Evolutionary conservation across 192 early-diverging fungal genomes (phyloP).

Genomic region (Coemansia sp.): DNA sequence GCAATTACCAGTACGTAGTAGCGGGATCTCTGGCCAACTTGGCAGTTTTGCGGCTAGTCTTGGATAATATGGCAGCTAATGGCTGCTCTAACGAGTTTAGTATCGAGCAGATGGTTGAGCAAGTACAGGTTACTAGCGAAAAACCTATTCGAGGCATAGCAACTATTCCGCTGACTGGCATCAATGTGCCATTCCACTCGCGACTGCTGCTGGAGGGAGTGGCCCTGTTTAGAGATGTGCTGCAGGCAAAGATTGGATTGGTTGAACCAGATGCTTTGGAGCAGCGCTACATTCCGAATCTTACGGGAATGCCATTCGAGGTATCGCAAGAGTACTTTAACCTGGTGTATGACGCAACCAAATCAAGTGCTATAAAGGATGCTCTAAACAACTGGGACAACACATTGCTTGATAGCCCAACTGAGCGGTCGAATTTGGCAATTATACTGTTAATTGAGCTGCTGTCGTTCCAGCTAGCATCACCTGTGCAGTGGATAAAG

Average conservation of each 20-base stretch:
- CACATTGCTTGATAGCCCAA: conserved; percentile 16
- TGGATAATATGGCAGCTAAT: conserved; percentile 56
- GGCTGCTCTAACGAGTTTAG: not conserved
- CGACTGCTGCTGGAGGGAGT: conserved; percentile 80
- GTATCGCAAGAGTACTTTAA: conserved; percentile 75
- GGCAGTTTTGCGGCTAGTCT: conserved; percentile 76
- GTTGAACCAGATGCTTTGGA: conserved; percentile 62
- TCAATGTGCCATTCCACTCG: conserved; percentile 93
- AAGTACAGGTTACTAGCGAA: conserved; percentile 61
- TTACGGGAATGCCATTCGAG: conserved; percentile 87
- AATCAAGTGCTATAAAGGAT: conserved; percentile 62
- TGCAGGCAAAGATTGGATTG: conserved; percentile 70
- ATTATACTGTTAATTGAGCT: conserved; percentile 81
- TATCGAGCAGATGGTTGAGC: conserved; percentile 65
- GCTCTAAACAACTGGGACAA: conserved; percentile 70
- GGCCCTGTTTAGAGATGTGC: conserved; percentile 77
- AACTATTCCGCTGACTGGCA: conserved; percentile 84
- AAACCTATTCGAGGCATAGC: conserved; percentile 76
- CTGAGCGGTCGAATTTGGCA: conserved; percentile 71
- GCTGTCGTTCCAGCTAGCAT: conserved; percentile 92
- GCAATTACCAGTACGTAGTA: conserved; percentile 90
- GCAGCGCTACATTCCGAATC: conserved; percentile 90
- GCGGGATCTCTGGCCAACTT: conserved; percentile 80
- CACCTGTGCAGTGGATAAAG: conserved; percentile 92
- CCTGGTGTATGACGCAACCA: conserved; percentile 66